Percentiles rank a stretch among this genome's conserved stretches.
These are phyloP conservation scores for Yamadazyma triangularis DNA, from an alignment of 1,139 yeast species.

Conservation along the genomic window DNA sequence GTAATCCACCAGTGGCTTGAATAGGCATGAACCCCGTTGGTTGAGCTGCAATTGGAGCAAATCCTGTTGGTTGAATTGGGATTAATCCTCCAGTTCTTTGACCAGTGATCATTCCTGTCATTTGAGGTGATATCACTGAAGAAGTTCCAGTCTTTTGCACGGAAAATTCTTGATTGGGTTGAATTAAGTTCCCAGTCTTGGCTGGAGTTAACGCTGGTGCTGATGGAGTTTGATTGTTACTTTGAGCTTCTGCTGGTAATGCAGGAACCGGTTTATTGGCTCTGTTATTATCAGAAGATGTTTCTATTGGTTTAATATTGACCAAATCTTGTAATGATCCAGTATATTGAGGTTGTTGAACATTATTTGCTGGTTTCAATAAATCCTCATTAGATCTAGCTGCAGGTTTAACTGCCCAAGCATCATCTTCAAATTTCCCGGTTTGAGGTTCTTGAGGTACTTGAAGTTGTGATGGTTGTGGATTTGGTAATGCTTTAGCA, in stretches of 20 bases:
- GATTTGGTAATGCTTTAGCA: constrained; percentile 42
- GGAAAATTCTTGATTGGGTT: constrained; percentile 24
- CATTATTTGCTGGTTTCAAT: constrained; percentile 24
- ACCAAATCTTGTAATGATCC: constrained; percentile 86
- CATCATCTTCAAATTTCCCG: constrained; percentile 67
- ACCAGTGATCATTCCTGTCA: constrained; percentile 38
- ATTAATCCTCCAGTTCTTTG: constrained; percentile 46
- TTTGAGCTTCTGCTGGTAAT: constrained; percentile 5
- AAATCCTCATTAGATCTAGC: constrained; percentile 48
- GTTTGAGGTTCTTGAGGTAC: constrained; percentile 13
- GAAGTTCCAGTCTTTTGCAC: constrained; percentile 24
- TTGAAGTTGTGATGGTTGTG: constrained; percentile 10
- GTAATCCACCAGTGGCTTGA: constrained; percentile 51
- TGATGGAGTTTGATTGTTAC: constrained; percentile 22
- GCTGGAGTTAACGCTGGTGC: constrained; percentile 50
- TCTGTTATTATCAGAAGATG: constrained; percentile 9
- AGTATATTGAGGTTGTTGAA: constrained; percentile 51
- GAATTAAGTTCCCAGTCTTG: constrained; percentile 43
- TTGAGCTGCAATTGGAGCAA: constrained; percentile 48
- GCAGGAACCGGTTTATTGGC: constrained; percentile 9
- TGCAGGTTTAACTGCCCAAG: constrained; percentile 89
- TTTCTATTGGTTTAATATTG: constrained; percentile 65
- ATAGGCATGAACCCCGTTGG: constrained; percentile 51
- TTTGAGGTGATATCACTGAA: constrained; percentile 20
- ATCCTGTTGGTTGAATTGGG: constrained; percentile 50